Conservation (phyloP, 306 rosid genomes). For the Quercus agrifolia region DNA sequence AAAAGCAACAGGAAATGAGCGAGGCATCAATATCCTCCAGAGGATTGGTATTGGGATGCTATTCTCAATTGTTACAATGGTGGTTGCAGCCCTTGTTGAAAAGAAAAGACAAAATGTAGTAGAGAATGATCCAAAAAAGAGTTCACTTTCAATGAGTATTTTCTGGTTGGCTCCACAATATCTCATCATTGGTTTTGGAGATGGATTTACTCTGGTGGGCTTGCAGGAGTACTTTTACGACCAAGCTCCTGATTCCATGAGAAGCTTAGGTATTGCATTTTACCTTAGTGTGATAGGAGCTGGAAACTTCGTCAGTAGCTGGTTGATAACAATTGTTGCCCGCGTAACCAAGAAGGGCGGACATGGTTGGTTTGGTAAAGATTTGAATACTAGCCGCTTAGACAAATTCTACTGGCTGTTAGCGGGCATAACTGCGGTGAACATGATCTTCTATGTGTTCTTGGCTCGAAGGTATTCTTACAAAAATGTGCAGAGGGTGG, state of each 20-base stretch:
- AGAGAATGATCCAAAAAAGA: constrained; percentile 23
- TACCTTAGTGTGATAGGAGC: constrained; percentile 77
- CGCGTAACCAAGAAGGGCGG: constrained; percentile 46
- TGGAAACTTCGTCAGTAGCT: constrained; percentile 69
- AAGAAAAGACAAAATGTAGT: constrained; percentile 44
- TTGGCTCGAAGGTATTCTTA: constrained; percentile 77
- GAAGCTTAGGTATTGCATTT: constrained; percentile 83
- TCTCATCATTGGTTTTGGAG: constrained; percentile 81
- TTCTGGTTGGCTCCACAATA: constrained; percentile 87
- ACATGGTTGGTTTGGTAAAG: constrained; percentile 78
- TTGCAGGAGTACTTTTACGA: constrained; percentile 86
- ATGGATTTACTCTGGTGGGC: constrained; percentile 79
- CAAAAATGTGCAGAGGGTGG: constrained; percentile 75
- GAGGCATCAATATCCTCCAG: constrained; percentile 88
- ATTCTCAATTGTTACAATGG: constrained; percentile 55
- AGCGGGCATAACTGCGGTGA: constrained; percentile 45
- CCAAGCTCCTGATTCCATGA: constrained; percentile 94
- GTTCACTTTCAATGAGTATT: constrained; percentile 57
- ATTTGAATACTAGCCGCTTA: constrained; percentile 65
- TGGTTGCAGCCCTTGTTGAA: constrained; percentile 64
- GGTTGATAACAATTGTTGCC: constrained; percentile 62
- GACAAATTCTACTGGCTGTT: constrained; percentile 87
- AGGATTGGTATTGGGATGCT: constrained; percentile 87
- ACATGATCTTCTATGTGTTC: constrained; percentile 59
- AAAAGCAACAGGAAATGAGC: constrained; percentile 58